Conservation (phyloP, 257 asterid genomes). For the Eustoma russellianum region DNA sequence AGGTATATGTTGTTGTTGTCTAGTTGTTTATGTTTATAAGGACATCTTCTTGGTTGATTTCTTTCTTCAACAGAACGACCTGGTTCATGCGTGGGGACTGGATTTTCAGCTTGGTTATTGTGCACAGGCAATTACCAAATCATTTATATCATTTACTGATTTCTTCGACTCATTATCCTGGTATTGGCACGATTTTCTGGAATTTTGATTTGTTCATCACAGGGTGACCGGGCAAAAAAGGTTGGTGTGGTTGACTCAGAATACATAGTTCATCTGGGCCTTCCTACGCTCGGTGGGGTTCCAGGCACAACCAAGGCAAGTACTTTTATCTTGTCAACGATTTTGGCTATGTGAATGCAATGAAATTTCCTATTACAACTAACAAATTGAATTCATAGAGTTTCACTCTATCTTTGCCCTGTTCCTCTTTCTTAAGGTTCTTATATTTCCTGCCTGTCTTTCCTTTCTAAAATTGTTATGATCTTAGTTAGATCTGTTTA, state of each 20-base stretch:
- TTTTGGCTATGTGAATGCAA: not conserved
- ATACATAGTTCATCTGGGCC: constrained; percentile 55
- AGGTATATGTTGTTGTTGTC: too few relatives aligned
- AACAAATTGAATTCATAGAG: too few relatives aligned
- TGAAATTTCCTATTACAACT: too few relatives aligned
- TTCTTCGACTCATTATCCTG: not conserved
- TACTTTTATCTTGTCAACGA: not conserved
- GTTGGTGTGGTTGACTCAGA: constrained; percentile 82
- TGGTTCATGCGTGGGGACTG: constrained; percentile 97
- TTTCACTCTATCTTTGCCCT: not conserved
- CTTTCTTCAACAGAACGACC: constrained; percentile 49
- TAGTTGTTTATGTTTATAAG: too few relatives aligned
- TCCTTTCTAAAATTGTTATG: too few relatives aligned
- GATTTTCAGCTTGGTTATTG: constrained; percentile 91
- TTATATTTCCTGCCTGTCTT: too few relatives aligned
- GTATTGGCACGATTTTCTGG: constrained; percentile 4
- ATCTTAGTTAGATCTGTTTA: too few relatives aligned
- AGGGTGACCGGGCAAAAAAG: constrained; percentile 71
- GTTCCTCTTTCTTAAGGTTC: too few relatives aligned
- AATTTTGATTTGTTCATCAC: constrained; percentile 5
- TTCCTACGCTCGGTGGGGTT: constrained; percentile 66
- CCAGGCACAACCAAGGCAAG: constrained; percentile 39
- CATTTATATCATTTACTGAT: not conserved
- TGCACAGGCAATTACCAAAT: constrained; percentile 55
- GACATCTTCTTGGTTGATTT: not conserved